These are phyloP conservation scores for Hura crepitans DNA, from an alignment of 441 rosid species.

Conservation along the genomic window DNA sequence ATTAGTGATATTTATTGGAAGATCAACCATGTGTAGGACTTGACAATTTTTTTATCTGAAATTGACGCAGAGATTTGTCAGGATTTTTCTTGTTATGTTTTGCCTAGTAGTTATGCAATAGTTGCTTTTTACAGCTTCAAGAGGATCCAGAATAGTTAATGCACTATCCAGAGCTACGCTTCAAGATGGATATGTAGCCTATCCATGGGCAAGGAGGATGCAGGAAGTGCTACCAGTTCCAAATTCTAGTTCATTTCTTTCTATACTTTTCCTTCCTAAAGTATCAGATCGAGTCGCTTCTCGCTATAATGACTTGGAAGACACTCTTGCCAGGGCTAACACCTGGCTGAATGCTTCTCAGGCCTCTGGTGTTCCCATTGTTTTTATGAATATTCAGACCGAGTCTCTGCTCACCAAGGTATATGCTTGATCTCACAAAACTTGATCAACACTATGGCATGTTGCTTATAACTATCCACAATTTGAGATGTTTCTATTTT, in stretches of 20 bases:
- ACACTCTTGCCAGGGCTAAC: conserved; percentile 88
- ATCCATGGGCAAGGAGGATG: conserved; percentile 78
- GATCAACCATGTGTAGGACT: too few species aligned
- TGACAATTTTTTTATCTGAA: too few species aligned
- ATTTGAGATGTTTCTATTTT: background rate
- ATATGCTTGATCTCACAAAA: background rate
- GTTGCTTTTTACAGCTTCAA: conserved; percentile 47
- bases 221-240: conserved; percentile 61
- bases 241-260: conserved; percentile 63
- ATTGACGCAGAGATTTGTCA: background rate
- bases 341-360: conserved; percentile 84
- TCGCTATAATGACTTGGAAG: conserved; percentile 85
- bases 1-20: too few species aligned
- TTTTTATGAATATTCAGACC: conserved; percentile 83
- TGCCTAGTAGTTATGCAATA: background rate
- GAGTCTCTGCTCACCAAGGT: conserved; percentile 96
- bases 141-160: conserved; percentile 68
- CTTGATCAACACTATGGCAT: too few species aligned
- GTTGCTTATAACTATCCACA: background rate
- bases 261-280: conserved; percentile 59
- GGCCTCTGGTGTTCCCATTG: conserved; percentile 72
- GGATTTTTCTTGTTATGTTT: background rate
- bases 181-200: conserved; percentile 85
- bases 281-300: conserved; percentile 67
- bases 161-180: conserved; percentile 62